Base-by-base conservation (phyloP, 768 basidiomycete genomes). In the Boletus vermiculosoides region DNA sequence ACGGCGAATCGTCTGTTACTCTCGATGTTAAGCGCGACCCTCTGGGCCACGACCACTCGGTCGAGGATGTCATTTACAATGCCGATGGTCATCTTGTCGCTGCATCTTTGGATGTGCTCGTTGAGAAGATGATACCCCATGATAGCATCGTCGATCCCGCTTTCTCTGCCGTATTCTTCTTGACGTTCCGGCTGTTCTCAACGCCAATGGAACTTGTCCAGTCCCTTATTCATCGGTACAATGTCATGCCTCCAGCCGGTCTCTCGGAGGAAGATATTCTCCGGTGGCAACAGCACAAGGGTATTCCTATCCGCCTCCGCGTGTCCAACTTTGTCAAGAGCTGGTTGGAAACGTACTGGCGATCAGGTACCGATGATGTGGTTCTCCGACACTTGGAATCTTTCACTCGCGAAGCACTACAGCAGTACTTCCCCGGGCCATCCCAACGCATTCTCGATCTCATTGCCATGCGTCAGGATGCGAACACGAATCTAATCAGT, bases 71-170 rank as follows among this genome's bases (percentile, higher is more conserved):
- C 48, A 84, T 88, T 5, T 94, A 93, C 77, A 97, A 95, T 69
- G 80, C 81, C 45, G 94, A 98, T 13, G 95, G 94, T 3, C 83
- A 85, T 60, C 84, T 98, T 20, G 89, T 94, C 11, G 95, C 94
- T 23, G 97, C 94, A 2, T 94, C 93, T 5, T 77, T 99, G 58
- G 80, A 81, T 18, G 94, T 88, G 1, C 78, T 99, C 42, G 88
- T 98, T n/a, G 94, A 96, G 75, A 94, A 93, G 75, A 90, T 98
- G 87, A 96, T 96, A 20, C 94, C 95, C 5, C 92, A 97, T 67
- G 93, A 94, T 67, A 87, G 86, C 56, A 83, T 94, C 44, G 92
- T 94, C 53, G 95, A 98, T 66, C 78, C 90, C 18, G 84, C 86
- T 0, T 95, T 98, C 71, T 82, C 88, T 15, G 83, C 87, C 5